Percentiles rank a stretch among this genome's conserved stretches.
Conservation (phyloP, 2,329 filamentous ascomycete species). For the Aspergillus viridinutans region DNA sequence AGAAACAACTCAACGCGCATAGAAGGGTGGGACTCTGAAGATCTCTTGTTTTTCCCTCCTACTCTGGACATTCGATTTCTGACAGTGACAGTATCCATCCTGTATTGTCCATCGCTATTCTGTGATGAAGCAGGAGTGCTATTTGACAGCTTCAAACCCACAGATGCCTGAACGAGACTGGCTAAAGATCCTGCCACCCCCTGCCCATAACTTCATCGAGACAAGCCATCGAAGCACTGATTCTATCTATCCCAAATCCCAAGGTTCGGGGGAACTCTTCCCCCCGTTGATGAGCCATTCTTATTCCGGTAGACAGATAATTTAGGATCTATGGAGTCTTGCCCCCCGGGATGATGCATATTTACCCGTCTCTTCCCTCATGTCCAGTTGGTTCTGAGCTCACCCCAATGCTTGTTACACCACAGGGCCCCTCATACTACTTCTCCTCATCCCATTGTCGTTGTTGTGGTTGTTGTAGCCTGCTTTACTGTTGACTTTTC, state of each 20-base stretch:
- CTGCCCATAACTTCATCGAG: constrained; percentile 8
- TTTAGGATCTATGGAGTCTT: constrained; percentile 8
- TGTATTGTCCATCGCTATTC: not conserved
- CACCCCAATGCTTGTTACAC: constrained; percentile 1
- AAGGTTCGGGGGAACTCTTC: constrained; percentile 6
- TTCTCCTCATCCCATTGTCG: not conserved
- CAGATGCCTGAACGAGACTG: not conserved
- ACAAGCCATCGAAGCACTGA: constrained; percentile 8
- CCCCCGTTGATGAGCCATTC: constrained; percentile 5
- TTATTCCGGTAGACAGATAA: constrained; percentile 10
- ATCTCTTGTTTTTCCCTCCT: not conserved
- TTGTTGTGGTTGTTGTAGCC: not conserved
- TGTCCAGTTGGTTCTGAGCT: constrained; percentile 3
- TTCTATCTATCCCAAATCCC: constrained; percentile 14
- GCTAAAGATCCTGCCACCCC: constrained; percentile 7
- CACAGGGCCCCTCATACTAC: constrained; percentile 1
- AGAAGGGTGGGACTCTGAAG: not conserved
- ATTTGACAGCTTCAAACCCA: not conserved
- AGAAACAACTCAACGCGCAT: too few relatives aligned
- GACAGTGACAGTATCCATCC: too few relatives aligned
- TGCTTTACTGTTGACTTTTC: not conserved
- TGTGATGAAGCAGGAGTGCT: not conserved
- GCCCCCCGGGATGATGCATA: constrained; percentile 1
- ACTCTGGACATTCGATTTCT: not conserved
- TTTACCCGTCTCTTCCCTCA: constrained; percentile 8